Evolutionary conservation across 2,329 filamentous ascomycete species (phyloP), one percentile per base, ranked within the genome.

Genomic region (Truncatella angustata): DNA sequence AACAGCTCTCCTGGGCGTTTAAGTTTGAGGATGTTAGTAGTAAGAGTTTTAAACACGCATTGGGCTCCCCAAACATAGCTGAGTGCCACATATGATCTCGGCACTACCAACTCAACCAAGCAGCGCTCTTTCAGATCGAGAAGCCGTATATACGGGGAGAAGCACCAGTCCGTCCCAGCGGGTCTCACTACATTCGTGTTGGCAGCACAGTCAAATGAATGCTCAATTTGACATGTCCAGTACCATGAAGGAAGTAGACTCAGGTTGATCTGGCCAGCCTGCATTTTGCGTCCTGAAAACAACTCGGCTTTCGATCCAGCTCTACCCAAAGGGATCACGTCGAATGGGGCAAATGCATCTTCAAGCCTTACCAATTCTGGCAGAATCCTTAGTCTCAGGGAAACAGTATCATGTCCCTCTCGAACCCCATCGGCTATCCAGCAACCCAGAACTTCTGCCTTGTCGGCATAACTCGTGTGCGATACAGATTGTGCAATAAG

Each of bases 21-120:
- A 9, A 44, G n/a, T 2, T 44, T 24, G 1, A 26, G 11, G 3
- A 44, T 28, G 14, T 46, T 52, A 3, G 24, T 37, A 10, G 26
- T 20, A 9, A 39, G 14, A 4, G 49, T 49, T 26, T 49, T 26
- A 30, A 54, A 52, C 2, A 54, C 53, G 2, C 20, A 36, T 3
- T 34, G 28, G 12, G 26, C 24, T 12, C 53, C 53, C 53, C 53
- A 54, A 20, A 54, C 49, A 35, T 54, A 54, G 32, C 52, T 54
- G 28, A 54, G 43, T 14, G 49, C 36, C 18, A 47, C 43, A 32
- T 51, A 54, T 4, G 26, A 21, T 1, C 18, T 21, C 12, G 49
- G 48, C 2, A 20, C 24, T 2, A 12, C 4, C 14, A 45, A 18
- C 12, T 45, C 35, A 7, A 51, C 37, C 7, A 54, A 18, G 14